phyloP scores from a whole-genome alignment of 169 alveolate genomes.

The Eimeria necatrix region DNA sequence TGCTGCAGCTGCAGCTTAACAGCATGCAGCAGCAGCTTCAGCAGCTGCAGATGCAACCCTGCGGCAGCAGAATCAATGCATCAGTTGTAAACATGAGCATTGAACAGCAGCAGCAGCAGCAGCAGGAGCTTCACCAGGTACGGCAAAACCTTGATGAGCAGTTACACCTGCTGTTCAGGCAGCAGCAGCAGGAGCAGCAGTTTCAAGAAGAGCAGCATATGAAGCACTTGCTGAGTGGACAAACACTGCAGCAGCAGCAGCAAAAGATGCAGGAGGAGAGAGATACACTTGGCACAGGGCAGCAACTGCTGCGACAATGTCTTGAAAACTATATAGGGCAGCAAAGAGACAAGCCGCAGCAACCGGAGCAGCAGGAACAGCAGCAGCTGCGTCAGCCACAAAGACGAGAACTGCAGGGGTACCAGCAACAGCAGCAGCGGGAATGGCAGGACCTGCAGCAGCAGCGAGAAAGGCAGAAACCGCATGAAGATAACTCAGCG shows the following conservation, averaged over 20 bases:
- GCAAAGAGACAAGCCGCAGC: background rate
- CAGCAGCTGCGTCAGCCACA: background rate
- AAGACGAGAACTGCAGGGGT: background rate
- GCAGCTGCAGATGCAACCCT: background rate
- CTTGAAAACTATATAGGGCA: no score
- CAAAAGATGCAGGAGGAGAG: no score
- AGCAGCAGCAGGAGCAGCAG: conserved; percentile 23
- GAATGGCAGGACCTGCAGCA: background rate
- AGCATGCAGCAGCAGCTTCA: background rate
- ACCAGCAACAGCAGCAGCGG: background rate
- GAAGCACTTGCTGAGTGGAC: no score
- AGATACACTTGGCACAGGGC: no score
- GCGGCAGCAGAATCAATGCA: background rate
- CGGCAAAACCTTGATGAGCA: background rate
- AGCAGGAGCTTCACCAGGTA: background rate
- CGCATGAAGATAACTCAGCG: background rate
- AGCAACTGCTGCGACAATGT: no score
- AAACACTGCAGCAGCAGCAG: no score
- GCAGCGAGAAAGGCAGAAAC: background rate
- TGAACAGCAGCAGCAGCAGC: background rate
- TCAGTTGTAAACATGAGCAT: background rate
- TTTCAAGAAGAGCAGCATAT: no score
- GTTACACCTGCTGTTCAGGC: background rate
- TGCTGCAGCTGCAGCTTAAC: background rate
- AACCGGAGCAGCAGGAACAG: background rate